A percentile compares a stretch with the other conserved stretches of the same genome.
Conservation (phyloP, 2,329 filamentous ascomycete species). For the Aspergillus chevalieri region DNA sequence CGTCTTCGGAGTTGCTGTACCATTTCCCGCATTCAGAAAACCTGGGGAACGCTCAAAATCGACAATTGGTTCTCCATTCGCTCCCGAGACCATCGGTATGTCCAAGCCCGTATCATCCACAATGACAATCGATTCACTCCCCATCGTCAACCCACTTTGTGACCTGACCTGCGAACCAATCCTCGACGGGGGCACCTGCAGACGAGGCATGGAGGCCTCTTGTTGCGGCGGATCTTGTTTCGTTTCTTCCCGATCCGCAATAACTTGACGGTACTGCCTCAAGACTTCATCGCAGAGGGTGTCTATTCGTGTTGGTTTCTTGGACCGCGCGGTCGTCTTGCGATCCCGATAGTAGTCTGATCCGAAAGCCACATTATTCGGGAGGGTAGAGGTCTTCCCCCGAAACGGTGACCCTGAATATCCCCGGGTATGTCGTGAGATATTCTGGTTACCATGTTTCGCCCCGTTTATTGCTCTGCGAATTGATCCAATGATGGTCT, state of each 20-base stretch:
- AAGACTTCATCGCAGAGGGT: slow-evolving; percentile 70
- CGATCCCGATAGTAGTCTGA: slow-evolving; percentile 40
- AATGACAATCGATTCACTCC: slow-evolving; percentile 88
- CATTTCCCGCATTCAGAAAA: slow-evolving; percentile 10
- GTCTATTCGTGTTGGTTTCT: slow-evolving; percentile 65
- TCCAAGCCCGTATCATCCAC: slow-evolving; percentile 58
- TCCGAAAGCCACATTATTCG: slow-evolving; percentile 40
- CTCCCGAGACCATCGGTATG: slow-evolving; percentile 36
- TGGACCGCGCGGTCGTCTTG: slow-evolving; percentile 27
- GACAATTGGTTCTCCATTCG: slow-evolving; percentile 13
- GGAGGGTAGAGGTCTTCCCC: slow-evolving; percentile 37
- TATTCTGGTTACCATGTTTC: slow-evolving; percentile 33
- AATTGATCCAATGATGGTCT: slow-evolving; percentile 78
- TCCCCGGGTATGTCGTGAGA: slow-evolving; percentile 31
- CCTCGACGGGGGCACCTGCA: slow-evolving; percentile 10
- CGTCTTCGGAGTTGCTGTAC: slow-evolving; percentile 9
- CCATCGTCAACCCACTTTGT: slow-evolving; percentile 59
- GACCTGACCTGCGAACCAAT: slow-evolving; percentile 28
- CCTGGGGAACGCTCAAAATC: slow-evolving; percentile 11
- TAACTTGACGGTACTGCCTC: slow-evolving; percentile 71
- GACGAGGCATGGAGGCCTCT: slow-evolving; percentile 1
- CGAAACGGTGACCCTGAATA: slow-evolving; percentile 27
- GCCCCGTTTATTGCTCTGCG: slow-evolving; percentile 68
- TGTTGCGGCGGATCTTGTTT: slow-evolving; percentile 4
- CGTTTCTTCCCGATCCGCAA: slow-evolving; percentile 35